Evolutionary conservation across 192 early-diverging fungal species (phyloP).

Genomic region (Fimicolochytrium jonesii): DNA sequence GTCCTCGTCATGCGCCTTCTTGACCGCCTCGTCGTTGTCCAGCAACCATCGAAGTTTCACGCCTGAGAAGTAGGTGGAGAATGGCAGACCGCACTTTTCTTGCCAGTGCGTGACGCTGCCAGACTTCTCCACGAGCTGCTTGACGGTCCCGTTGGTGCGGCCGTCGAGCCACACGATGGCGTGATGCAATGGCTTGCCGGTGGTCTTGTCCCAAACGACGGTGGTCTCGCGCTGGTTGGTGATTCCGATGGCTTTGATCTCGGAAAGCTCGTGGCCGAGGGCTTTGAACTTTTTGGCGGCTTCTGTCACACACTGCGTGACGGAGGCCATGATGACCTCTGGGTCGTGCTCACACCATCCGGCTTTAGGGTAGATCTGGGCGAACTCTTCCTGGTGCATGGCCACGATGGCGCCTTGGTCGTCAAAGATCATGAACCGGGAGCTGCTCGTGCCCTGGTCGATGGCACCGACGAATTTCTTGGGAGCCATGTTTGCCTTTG

Average conservation of each 20-base stretch:
- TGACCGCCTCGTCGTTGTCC: conserved; percentile 70
- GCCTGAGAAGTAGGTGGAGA: conserved; percentile 89
- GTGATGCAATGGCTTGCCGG: conserved; percentile 75
- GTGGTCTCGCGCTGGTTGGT: conserved; percentile 95
- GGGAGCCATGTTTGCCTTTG: too few species aligned
- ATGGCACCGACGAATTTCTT: conserved; percentile 71
- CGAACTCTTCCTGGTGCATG: conserved; percentile 66
- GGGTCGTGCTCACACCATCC: conserved; percentile 92
- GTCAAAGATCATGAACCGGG: conserved; percentile 91
- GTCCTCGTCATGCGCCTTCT: conserved; percentile 67
- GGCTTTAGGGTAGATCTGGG: conserved; percentile 20
- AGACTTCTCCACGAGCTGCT: conserved; percentile 51
- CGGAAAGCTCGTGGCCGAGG: conserved; percentile 48
- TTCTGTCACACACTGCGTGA: conserved; percentile 63
- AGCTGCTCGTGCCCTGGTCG: conserved; percentile 90
- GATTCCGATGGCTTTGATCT: conserved; percentile 65
- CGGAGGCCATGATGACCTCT: conserved; percentile 63
- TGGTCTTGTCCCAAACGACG: conserved; percentile 79
- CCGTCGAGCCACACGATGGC: conserved; percentile 92
- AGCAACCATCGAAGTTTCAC: conserved; percentile 92
- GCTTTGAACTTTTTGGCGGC: conserved; percentile 58
- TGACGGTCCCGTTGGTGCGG: conserved; percentile 74
- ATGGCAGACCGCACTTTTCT: conserved; percentile 75
- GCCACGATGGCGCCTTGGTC: conserved; percentile 63
- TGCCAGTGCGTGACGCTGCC: conserved; percentile 29